phyloP scores from a whole-genome alignment of 2,329 filamentous ascomycete species.

The Sporothrix sp. region DNA sequence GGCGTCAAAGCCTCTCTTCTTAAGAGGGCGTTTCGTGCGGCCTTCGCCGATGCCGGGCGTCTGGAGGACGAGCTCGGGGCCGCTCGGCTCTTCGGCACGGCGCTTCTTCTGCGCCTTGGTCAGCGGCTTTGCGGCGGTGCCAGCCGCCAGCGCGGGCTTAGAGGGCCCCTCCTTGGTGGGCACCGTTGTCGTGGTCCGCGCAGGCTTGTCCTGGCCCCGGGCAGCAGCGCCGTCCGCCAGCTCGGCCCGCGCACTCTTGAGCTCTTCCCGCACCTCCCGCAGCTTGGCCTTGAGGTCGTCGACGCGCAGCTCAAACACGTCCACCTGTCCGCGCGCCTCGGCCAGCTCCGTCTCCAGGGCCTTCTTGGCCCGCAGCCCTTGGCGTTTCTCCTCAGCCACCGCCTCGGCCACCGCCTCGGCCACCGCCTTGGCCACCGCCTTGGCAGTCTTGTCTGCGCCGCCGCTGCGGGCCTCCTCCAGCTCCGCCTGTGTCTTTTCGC shows the following conservation, averaged over 20 bases:
- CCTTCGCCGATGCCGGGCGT: conserved; percentile 27
- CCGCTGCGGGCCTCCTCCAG: conserved; percentile 19
- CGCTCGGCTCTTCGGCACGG: conserved; percentile 34
- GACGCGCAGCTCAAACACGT: conserved; percentile 60
- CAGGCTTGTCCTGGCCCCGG: conserved; percentile 28
- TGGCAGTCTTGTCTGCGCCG: conserved; percentile 25
- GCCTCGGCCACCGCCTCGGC: no score
- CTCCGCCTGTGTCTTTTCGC: conserved; percentile 28
- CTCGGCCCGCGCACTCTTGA: conserved; percentile 51
- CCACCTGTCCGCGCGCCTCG: conserved; percentile 52
- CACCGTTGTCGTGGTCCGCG: conserved; percentile 19
- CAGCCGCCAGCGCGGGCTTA: conserved; percentile 21
- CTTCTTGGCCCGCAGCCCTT: conserved; percentile 36
- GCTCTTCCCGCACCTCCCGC: conserved; percentile 57
- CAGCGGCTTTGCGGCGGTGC: conserved; percentile 20
- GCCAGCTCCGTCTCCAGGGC: conserved; percentile 44
- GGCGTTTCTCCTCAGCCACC: conserved; percentile 33
- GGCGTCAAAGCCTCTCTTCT: conserved; percentile 48
- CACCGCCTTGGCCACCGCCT: conserved; percentile 28
- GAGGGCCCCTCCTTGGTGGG: conserved; percentile 8
- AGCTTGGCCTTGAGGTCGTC: conserved; percentile 61
- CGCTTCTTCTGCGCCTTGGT: conserved; percentile 36
- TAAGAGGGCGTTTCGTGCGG: conserved; percentile 32
- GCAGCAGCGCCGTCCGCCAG: conserved; percentile 24
- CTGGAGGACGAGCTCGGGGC: conserved; percentile 40